Base-by-base conservation (phyloP, 139 green algal species). In the Chlamydomonas eustigma region DNA sequence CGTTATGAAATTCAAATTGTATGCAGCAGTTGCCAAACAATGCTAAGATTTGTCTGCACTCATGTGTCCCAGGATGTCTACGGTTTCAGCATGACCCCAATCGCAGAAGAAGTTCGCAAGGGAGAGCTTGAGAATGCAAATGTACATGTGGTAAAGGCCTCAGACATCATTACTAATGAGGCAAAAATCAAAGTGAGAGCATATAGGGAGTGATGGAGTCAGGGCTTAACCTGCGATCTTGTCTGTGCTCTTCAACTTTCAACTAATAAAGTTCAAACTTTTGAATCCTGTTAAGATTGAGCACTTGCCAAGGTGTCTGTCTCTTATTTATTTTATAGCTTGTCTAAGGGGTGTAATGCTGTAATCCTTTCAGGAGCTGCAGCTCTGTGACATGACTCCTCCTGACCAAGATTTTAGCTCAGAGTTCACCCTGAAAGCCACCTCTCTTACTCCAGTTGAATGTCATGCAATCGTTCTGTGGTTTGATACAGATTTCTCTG, bases 401-500 rank as follows among this genome's bases (percentile, higher is more conserved):
- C 51, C 63, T 0, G 91, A 98, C 72, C 87, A 92, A 51, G 90
- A 96, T 81, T 98, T 98, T 86, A 95, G 83, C 2, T 78, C 88
- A 1, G 74, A 88, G 31, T 97, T 97, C 68, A 33, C n/a, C 3
- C 78, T 94, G 33, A 67, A 33, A 44, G 28, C 31, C 1, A 22
- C 30, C 1, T 33, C 34, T 22, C 31, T 64, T 37, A 38, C 22
- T 2, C 69, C 74, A 25, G 39, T 64, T 4, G 66, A 88, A 34
- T 83, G 86, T 34, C 70, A 80, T 38, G 75, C 85, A 2, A 51
- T 98, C n/a, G 94, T 94, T 22, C 37, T 98, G 65, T 98, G 95
- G 95, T 98, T 98, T 82, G 93, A 98, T 82, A 91, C 88, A 0
- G 78, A 86, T 33, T 98, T 98, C 85, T 91, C 84, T 33, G 37